Base-by-base conservation (phyloP, 805 yeast genomes). In the Scheffersomyces stipitis region DNA sequence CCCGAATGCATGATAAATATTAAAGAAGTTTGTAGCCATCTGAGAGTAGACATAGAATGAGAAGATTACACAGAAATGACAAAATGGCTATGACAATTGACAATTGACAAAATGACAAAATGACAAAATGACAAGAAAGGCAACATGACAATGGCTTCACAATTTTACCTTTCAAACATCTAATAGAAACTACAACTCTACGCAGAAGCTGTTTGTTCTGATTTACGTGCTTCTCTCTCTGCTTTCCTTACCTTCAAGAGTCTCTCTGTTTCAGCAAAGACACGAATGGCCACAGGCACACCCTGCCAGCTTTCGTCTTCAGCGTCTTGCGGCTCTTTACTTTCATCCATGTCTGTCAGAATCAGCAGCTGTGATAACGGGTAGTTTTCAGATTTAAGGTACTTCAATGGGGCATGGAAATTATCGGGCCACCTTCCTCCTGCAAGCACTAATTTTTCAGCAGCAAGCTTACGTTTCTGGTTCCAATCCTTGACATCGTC, bases 401-500 rank as follows among this genome's bases (percentile, higher is more conserved):
- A 45, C 47, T 54, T 49, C 15, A 66, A 44, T 0, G 75, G 75
- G 7, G 74, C 61, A 46, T 67, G 46, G 45, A 69, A 69, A 38
- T 67, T 59, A 24, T 56, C 65, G 0, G 75, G 75, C 75, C 75
- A 69, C 10, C 59, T 46, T 16, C 73, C 66, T 3, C 74, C 75
- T 33, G 59, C 64, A 4, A 52, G 42, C 20, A 40, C 48, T 33
- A 78, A 54, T 12, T 48, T 51, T 4, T 46, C 31, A 0, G 73
- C 84, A 0, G 96, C 96, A 38, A 69, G 57, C 26, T 61, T 62
- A 14, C 95, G 67, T 51, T 69, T 62, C 1, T 44, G 55, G 51
- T 80, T 78, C 96, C 96, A 93, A 23, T 87, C 87, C 44, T 79
- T 81, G 33, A 90, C 52, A 56, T 93, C 98, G 36, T 91, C 97